phyloP scores from a whole-genome alignment of 179 eudicot species.

The Dionaea muscipula region DNA sequence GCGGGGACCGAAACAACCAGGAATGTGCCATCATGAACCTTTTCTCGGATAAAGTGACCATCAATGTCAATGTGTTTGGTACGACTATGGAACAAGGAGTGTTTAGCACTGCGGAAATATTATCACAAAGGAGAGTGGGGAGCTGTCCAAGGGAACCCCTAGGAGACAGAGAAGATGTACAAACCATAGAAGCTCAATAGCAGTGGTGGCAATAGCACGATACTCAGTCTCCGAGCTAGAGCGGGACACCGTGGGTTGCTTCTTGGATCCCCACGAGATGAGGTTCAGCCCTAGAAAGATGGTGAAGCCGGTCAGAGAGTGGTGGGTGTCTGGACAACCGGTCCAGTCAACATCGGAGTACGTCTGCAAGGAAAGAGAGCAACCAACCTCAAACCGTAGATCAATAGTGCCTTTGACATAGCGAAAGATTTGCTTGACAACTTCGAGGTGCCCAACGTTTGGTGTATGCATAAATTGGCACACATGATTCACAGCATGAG shows the following conservation, averaged over 20 bases:
- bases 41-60: too few species aligned
- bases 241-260: background rate
- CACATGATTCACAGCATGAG: too few species aligned
- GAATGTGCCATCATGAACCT: background rate
- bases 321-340: background rate
- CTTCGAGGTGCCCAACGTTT: background rate
- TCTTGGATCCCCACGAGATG: background rate
- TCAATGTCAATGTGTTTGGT: background rate
- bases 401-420: background rate
- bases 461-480: too few species aligned
- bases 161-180: background rate
- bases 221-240: background rate
- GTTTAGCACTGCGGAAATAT: background rate
- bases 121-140: background rate
- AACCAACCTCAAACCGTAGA: background rate
- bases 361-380: background rate
- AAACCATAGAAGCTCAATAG: background rate
- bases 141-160: background rate
- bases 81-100: background rate
- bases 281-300: background rate
- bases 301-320: background rate
- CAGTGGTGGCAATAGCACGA: background rate
- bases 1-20: background rate
- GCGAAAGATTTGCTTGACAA: background rate
- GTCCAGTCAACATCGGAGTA: background rate